A percentile compares a stretch with the other conserved stretches of the same genome.
These are phyloP conservation scores for Chrysoporthe deuterocubensis DNA, from an alignment of 2,329 filamentous ascomycete species.

Conservation along the genomic window DNA sequence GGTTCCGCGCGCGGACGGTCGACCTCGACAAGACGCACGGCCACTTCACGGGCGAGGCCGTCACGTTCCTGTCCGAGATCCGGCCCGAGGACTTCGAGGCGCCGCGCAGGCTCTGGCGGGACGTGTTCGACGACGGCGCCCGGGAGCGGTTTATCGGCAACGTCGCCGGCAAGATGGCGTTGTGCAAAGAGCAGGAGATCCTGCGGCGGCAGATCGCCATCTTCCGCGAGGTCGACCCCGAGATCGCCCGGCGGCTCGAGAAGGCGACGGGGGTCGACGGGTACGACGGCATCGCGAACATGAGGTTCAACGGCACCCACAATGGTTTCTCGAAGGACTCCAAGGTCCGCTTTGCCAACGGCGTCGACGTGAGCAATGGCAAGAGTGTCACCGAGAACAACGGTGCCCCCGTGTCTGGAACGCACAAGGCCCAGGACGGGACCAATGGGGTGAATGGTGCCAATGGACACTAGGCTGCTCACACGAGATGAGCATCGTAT, in stretches of 20 bases:
- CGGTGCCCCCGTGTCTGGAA: slow-evolving; percentile 21
- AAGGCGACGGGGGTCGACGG: slow-evolving; percentile 64
- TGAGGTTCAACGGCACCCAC: slow-evolving; percentile 64
- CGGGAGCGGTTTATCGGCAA: slow-evolving; percentile 63
- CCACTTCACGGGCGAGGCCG: slow-evolving; percentile 44
- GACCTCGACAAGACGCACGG: slow-evolving; percentile 45
- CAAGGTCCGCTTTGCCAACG: slow-evolving; percentile 54
- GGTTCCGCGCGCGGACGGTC: slow-evolving; percentile 40
- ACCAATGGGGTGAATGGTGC: background rate
- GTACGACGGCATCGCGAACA: slow-evolving; percentile 57
- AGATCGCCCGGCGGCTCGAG: slow-evolving; percentile 61
- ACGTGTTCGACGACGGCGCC: slow-evolving; percentile 62
- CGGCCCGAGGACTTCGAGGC: slow-evolving; percentile 48
- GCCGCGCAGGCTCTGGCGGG: slow-evolving; percentile 62
- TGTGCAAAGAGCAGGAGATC: slow-evolving; percentile 61
- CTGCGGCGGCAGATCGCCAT: slow-evolving; percentile 68
- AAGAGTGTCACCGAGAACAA: slow-evolving; percentile 21
- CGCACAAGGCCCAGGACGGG: slow-evolving; percentile 15
- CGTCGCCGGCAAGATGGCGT: slow-evolving; percentile 63
- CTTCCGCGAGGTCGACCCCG: slow-evolving; percentile 64
- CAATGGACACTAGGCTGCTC: background rate
- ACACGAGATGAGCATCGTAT: background rate
- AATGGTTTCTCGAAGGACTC: slow-evolving; percentile 61
- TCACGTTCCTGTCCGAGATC: slow-evolving; percentile 45
- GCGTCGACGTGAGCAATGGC: slow-evolving; percentile 38